phyloP scores from a whole-genome alignment of 352 stramenopile species.

The Phytophthora aleatoria region DNA sequence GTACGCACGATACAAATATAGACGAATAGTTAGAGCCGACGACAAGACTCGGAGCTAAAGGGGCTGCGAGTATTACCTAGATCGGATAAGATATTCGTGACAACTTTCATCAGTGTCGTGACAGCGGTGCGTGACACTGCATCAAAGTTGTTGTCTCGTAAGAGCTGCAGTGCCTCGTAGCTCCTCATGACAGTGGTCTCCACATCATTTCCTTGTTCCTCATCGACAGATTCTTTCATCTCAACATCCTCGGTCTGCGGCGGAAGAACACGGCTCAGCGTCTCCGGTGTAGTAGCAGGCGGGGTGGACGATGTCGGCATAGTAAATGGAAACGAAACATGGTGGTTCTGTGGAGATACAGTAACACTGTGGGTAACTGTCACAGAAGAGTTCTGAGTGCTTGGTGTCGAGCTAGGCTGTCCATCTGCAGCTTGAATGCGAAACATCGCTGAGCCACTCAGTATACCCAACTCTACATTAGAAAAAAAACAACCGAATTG shows the following conservation, averaged over 20 bases:
- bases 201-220: neutral
- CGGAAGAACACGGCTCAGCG: neutral
- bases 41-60: neutral
- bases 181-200: conserved; percentile 36
- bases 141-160: conserved; percentile 82
- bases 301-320: neutral
- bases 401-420: conserved; percentile 5
- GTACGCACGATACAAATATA: neutral
- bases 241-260: conserved; percentile 45
- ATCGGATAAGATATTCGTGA: conserved; percentile 84
- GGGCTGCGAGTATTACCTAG: conserved; percentile 47
- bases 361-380: neutral
- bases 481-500: neutral
- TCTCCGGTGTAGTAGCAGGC: conserved; percentile 1
- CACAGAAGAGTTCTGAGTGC: neutral
- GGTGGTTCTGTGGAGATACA: conserved; percentile 5
- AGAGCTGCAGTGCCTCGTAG: conserved; percentile 69
- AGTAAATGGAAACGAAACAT: conserved; percentile 24
- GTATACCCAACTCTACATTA: conserved; percentile 69
- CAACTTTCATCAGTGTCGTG: conserved; percentile 84
- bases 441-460: conserved; percentile 88
- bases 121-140: conserved; percentile 62
- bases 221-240: conserved; percentile 42
- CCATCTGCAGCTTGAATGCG: conserved; percentile 50
- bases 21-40: neutral